Conservation (phyloP, 495 filamentous ascomycete genomes). For the Penicillium macrosclerotiorum region DNA sequence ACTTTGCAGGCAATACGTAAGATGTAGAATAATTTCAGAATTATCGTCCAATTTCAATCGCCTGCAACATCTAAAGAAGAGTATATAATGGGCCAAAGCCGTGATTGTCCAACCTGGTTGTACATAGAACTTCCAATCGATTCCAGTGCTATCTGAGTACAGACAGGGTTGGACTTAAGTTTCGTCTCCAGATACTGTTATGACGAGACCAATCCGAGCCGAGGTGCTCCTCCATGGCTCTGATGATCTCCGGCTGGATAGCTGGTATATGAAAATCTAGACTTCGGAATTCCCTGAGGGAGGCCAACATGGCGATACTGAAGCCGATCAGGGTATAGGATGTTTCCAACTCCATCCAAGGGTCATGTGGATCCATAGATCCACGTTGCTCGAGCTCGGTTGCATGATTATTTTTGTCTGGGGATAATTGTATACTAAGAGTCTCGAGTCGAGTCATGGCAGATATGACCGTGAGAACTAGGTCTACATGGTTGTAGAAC, state of each 20-base stretch:
- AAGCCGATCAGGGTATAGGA: constrained; percentile 39
- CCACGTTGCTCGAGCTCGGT: constrained; percentile 39
- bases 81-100: no score
- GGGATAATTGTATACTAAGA: constrained; percentile 34
- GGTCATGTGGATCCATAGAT: constrained; percentile 42
- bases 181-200: constrained; percentile 28
- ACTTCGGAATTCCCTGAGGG: constrained; percentile 25
- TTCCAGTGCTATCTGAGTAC: no score
- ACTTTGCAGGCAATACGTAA: no score
- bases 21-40: no score
- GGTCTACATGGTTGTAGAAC: constrained; percentile 43
- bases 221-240: constrained; percentile 23
- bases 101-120: no score
- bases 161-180: no score
- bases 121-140: no score
- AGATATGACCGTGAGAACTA: constrained; percentile 29
- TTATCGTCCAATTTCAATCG: no score
- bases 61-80: no score
- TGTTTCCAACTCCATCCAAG: constrained; percentile 45
- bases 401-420: constrained; percentile 27
- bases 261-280: constrained; percentile 32
- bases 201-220: constrained; percentile 28
- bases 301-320: constrained; percentile 21
- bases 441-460: constrained; percentile 29
- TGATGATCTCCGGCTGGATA: constrained; percentile 26